Evolutionary conservation across 495 filamentous ascomycete species (phyloP).

Genomic region (Trichoderma gamsii): DNA sequence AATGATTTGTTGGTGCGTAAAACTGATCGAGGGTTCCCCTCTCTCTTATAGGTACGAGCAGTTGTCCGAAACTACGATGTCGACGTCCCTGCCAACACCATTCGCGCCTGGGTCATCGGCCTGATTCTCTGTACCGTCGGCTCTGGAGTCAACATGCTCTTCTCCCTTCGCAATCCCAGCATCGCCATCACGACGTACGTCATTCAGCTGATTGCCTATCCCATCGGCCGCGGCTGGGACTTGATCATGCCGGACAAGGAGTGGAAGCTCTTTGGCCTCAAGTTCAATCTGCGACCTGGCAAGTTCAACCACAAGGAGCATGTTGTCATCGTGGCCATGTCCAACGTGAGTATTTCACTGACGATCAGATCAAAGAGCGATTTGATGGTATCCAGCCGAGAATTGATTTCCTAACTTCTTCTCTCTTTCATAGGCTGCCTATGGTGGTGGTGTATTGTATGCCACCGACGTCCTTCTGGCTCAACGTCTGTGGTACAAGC

Average conservation of each 20-base stretch:
- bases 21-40: neutral
- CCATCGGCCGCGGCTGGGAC: constrained; percentile 56
- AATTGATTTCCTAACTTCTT: neutral
- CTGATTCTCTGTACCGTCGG: constrained; percentile 56
- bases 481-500: constrained; percentile 39
- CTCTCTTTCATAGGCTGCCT: constrained; percentile 28
- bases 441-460: constrained; percentile 37
- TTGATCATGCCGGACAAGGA: constrained; percentile 49
- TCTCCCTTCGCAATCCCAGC: constrained; percentile 59
- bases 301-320: constrained; percentile 79
- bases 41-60: constrained; percentile 57
- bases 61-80: constrained; percentile 60
- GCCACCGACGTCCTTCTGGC: constrained; percentile 36
- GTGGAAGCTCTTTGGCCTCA: constrained; percentile 52
- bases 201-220: constrained; percentile 64
- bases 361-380: neutral
- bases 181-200: constrained; percentile 62
- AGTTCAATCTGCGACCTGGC: constrained; percentile 60
- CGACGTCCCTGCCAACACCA: constrained; percentile 60
- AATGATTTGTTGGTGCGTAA: neutral
- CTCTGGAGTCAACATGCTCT: constrained; percentile 65
- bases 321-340: constrained; percentile 71
- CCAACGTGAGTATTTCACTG: constrained; percentile 38
- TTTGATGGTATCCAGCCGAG: neutral
- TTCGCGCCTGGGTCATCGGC: constrained; percentile 69